These are phyloP conservation scores for Ehretia macrophylla DNA, from an alignment of 257 asterid species.

Conservation along the genomic window DNA sequence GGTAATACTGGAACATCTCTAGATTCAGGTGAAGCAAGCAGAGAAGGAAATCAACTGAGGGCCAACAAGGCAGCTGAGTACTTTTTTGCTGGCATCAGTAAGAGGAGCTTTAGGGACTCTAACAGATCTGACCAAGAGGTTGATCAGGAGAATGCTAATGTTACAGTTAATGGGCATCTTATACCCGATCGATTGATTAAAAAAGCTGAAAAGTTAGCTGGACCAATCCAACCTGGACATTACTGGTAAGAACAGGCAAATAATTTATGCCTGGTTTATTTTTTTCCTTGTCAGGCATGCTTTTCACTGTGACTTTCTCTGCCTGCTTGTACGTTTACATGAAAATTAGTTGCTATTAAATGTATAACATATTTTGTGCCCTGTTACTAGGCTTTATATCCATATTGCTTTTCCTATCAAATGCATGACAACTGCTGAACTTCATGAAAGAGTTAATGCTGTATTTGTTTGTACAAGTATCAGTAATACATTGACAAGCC, in stretches of 20 bases:
- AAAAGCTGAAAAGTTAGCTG: slow-evolving; percentile 78
- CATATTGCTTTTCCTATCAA: too few relatives aligned
- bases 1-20: slow-evolving; percentile 66
- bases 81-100: slow-evolving; percentile 45
- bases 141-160: slow-evolving; percentile 43
- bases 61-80: slow-evolving; percentile 39
- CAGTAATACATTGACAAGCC: too few relatives aligned
- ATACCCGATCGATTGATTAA: slow-evolving; percentile 47
- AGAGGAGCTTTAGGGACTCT: slow-evolving; percentile 40
- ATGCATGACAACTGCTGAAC: too few relatives aligned
- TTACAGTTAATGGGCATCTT: slow-evolving; percentile 73
- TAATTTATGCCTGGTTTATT: not conserved
- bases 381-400: too few relatives aligned
- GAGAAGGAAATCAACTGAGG: slow-evolving; percentile 38
- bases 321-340: not conserved
- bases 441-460: too few relatives aligned
- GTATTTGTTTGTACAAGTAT: too few relatives aligned
- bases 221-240: slow-evolving; percentile 75
- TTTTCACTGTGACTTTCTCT: not conserved
- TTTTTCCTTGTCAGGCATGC: not conserved
- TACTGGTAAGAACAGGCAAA: slow-evolving; percentile 56
- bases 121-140: slow-evolving; percentile 20
- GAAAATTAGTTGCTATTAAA: not conserved
- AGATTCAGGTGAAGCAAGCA: slow-evolving; percentile 61
- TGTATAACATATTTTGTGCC: not conserved